Conservation (phyloP, 2,329 filamentous ascomycete genomes). For the Nothophoma quercina region DNA sequence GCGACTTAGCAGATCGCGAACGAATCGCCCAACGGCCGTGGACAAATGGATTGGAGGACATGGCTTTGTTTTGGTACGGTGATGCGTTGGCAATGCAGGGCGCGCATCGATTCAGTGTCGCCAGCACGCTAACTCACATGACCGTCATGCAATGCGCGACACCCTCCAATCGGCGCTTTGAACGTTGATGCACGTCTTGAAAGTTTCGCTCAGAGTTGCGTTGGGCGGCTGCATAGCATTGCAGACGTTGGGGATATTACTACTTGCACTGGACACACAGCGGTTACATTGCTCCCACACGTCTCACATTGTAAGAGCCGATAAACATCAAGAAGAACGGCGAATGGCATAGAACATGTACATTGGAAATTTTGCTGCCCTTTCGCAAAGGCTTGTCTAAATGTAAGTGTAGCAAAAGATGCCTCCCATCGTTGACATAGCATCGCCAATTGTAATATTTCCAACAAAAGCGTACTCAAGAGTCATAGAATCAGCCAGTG, state of each 20-base stretch:
- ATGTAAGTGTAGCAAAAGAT: conserved; percentile 58
- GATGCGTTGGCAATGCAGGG: conserved; percentile 47
- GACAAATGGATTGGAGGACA: conserved; percentile 39
- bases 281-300: background rate
- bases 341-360: too few relatives aligned
- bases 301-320: too few relatives aligned
- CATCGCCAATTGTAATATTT: conserved; percentile 47
- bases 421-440: conserved; percentile 55
- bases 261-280: background rate
- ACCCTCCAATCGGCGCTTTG: conserved; percentile 26
- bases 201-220: background rate
- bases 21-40: conserved; percentile 39
- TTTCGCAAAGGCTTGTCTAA: conserved; percentile 13
- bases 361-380: conserved; percentile 8
- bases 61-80: conserved; percentile 35
- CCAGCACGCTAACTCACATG: conserved; percentile 18
- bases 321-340: too few relatives aligned
- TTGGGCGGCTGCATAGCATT: background rate
- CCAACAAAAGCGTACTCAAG: conserved; percentile 48
- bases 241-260: background rate
- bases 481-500: conserved; percentile 54
- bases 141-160: conserved; percentile 18
- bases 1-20: conserved; percentile 30
- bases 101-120: conserved; percentile 17
- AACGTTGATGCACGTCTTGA: conserved; percentile 10